Percentiles rank a stretch among this genome's conserved stretches.
Evolutionary conservation across 352 stramenopile species (phyloP).

Genomic region (Phytopythium vexans): DNA sequence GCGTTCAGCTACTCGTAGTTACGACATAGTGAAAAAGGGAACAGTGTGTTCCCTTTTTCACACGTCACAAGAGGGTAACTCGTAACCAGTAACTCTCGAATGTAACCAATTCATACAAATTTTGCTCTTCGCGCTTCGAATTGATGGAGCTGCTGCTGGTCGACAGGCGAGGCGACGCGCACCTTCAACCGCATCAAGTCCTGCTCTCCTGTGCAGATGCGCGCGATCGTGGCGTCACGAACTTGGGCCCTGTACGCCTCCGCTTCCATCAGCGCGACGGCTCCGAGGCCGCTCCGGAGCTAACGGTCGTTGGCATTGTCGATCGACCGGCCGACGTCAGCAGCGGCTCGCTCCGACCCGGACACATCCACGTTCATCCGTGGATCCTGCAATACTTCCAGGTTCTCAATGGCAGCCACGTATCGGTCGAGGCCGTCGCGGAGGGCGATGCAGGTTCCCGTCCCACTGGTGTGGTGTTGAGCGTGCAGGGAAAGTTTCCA

Average conservation of each 20-base stretch:
- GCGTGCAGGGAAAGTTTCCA: slow-evolving; percentile 30
- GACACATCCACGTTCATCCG: slow-evolving; percentile 39
- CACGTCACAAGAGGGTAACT: too few species aligned
- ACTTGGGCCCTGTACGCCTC: slow-evolving; percentile 18
- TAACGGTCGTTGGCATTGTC: slow-evolving; percentile 13
- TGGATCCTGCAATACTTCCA: slow-evolving; percentile 39
- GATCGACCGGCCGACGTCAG: slow-evolving; percentile 10
- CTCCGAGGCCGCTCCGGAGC: slow-evolving; percentile 27
- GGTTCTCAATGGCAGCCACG: slow-evolving; percentile 10
- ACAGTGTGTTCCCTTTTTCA: too few species aligned
- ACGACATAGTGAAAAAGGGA: too few species aligned
- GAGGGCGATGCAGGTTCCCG: slow-evolving; percentile 1
- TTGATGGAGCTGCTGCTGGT: too few species aligned
- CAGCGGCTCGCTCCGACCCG: slow-evolving; percentile 11
- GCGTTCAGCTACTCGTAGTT: too few species aligned
- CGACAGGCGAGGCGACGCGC: background rate
- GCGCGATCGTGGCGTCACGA: slow-evolving; percentile 8
- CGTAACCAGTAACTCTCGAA: too few species aligned
- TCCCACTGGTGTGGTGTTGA: slow-evolving; percentile 21
- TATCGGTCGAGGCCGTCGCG: slow-evolving; percentile 14
- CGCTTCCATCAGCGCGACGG: background rate
- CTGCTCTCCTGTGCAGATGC: slow-evolving; percentile 34
- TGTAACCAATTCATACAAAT: too few species aligned
- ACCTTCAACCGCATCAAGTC: slow-evolving; percentile 51
- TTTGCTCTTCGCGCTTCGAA: too few species aligned